phyloP scores from a whole-genome alignment of 352 stramenopile genomes.

The Globisporangium mamillatum region DNA sequence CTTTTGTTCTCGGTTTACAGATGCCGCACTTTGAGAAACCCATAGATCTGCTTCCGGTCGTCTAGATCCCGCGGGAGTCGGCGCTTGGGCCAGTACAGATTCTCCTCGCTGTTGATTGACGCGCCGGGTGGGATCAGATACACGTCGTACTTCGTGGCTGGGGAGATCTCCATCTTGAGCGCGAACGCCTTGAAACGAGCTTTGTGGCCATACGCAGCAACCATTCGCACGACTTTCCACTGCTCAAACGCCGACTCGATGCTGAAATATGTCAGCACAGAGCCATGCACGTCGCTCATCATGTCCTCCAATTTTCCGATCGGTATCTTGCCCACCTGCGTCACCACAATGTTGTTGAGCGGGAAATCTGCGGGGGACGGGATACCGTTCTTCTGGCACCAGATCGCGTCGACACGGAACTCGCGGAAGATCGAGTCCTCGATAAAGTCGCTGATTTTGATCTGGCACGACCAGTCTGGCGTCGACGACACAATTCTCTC shows the following conservation, averaged over 20 bases:
- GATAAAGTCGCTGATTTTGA: constrained; percentile 54
- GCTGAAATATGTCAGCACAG: constrained; percentile 47
- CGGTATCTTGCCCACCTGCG: constrained; percentile 35
- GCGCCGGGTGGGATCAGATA: constrained; percentile 69
- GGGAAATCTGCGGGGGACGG: constrained; percentile 23
- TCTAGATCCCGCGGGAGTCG: constrained; percentile 38
- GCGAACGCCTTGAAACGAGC: constrained; percentile 40
- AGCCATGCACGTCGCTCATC: constrained; percentile 41
- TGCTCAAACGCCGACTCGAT: constrained; percentile 67
- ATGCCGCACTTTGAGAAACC: constrained; percentile 48
- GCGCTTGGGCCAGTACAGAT: constrained; percentile 65
- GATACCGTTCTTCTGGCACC: constrained; percentile 23
- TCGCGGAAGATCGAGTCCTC: constrained; percentile 35
- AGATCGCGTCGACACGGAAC: constrained; percentile 57
- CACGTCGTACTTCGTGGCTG: constrained; percentile 40
- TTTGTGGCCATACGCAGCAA: constrained; percentile 74
- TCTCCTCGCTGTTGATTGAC: constrained; percentile 75
- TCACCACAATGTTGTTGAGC: constrained; percentile 27
- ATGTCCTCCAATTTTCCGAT: constrained; percentile 48
- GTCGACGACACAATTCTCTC: not conserved
- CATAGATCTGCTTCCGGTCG: constrained; percentile 62
- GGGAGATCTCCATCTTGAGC: constrained; percentile 40
- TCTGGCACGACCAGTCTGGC: constrained; percentile 49
- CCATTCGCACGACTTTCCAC: constrained; percentile 65
- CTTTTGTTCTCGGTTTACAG: constrained; percentile 9